phyloP scores from a whole-genome alignment of 768 basidiomycete genomes.

The Rossbeevera mucosa region DNA sequence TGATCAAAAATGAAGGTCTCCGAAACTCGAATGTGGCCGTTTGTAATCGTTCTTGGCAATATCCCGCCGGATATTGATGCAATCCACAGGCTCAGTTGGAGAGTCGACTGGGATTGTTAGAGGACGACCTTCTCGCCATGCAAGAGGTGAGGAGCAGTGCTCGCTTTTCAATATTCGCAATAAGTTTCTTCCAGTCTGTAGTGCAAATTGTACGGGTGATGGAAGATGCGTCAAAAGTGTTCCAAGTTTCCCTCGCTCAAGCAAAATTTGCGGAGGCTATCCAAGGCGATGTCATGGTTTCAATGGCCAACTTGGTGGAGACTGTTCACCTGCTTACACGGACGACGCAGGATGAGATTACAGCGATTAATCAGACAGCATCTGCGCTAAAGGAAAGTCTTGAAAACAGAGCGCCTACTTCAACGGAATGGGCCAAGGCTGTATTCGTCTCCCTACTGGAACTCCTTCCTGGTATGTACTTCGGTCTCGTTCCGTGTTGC shows the following conservation, averaged over 20 bases:
- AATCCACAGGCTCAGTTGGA: slow-evolving; percentile 29
- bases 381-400: slow-evolving; percentile 27
- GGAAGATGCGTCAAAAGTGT: slow-evolving; percentile 22
- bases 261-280: slow-evolving; percentile 30
- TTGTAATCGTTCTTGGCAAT: slow-evolving; percentile 7
- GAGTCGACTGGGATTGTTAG: slow-evolving; percentile 25
- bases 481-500: neutral
- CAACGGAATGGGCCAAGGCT: slow-evolving; percentile 21
- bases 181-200: slow-evolving; percentile 14
- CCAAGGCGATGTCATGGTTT: slow-evolving; percentile 35
- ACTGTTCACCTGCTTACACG: slow-evolving; percentile 36
- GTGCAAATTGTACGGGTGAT: slow-evolving; percentile 14
- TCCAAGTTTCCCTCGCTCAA: slow-evolving; percentile 31
- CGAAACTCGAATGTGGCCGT: slow-evolving; percentile 26
- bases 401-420: slow-evolving; percentile 9
- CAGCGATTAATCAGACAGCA: slow-evolving; percentile 45
- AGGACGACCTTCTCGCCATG: slow-evolving; percentile 22
- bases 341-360: slow-evolving; percentile 40
- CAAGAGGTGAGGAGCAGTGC: slow-evolving; percentile 26
- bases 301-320: slow-evolving; percentile 34
- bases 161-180: slow-evolving; percentile 8
- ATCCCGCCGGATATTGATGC: slow-evolving; percentile 5
- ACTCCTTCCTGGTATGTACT: slow-evolving; percentile 23
- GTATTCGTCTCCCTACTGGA: slow-evolving; percentile 10
- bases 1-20: slow-evolving; percentile 28